Conservation (phyloP, 129 eudicot genomes). For the Smallanthus sonchifolius region DNA sequence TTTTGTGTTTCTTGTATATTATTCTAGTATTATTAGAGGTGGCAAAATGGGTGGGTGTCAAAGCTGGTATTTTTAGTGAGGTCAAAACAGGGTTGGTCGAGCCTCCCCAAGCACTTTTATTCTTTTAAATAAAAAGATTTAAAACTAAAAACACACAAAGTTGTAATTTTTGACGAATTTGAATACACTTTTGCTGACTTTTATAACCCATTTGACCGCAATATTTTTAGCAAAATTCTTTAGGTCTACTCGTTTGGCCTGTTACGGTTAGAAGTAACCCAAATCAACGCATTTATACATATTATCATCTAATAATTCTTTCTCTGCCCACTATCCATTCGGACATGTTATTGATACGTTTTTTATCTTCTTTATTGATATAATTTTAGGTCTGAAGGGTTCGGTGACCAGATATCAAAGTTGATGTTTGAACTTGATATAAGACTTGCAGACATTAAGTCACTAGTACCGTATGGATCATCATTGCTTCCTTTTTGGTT, state of each 20-base stretch:
- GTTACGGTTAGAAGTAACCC: neutral
- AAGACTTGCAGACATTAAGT: constrained; percentile 76
- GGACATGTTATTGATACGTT: neutral
- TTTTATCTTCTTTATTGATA: neutral
- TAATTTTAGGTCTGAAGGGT: constrained; percentile 39
- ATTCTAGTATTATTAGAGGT: neutral
- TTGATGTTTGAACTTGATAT: constrained; percentile 57
- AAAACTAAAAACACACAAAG: neutral
- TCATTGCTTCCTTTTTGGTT: constrained; percentile 85
- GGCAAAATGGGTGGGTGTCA: neutral
- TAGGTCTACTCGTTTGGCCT: neutral
- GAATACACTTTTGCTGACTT: neutral
- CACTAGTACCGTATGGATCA: constrained; percentile 57
- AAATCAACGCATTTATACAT: neutral
- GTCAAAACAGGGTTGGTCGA: neutral
- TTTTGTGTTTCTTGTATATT: neutral
- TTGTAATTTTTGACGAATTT: neutral
- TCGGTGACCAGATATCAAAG: constrained; percentile 39
- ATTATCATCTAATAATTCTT: neutral
- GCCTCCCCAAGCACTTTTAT: neutral
- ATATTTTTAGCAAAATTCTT: neutral
- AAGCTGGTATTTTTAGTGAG: neutral
- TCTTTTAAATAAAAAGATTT: neutral
- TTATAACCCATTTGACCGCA: neutral
- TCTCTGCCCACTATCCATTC: neutral